These are phyloP conservation scores for Lathyrus aphaca DNA, from an alignment of 306 rosid species.

Conservation along the genomic window DNA sequence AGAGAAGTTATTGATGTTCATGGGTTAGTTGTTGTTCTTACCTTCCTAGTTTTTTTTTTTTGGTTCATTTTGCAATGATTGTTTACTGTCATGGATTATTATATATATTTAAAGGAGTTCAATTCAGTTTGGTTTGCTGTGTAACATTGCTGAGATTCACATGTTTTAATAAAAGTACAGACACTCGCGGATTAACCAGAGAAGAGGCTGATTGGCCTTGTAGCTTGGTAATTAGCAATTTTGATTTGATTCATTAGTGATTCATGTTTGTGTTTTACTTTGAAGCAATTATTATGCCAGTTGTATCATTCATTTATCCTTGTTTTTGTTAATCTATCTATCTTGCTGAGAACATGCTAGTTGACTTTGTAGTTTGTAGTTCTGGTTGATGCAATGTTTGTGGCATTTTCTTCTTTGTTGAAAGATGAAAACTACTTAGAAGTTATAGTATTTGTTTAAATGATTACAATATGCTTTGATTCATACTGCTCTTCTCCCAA, in stretches of 20 bases:
- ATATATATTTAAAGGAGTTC: neutral
- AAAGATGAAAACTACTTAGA: neutral
- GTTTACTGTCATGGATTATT: neutral
- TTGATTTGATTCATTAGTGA: conserved; percentile 3
- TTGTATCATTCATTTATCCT: neutral
- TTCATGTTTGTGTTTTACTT: conserved; percentile 13
- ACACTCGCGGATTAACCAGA: neutral
- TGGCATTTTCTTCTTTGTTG: conserved; percentile 21
- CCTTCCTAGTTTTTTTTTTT: neutral
- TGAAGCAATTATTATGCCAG: neutral
- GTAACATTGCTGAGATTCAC: neutral
- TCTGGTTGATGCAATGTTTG: conserved; percentile 12
- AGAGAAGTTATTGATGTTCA: conserved; percentile 47
- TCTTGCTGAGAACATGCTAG: conserved; percentile 5
- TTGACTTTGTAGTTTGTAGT: neutral
- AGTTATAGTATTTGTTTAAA: conserved; percentile 7
- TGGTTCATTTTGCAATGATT: neutral
- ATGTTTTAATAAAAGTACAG: neutral
- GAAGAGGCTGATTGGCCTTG: conserved; percentile 8
- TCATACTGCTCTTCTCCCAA: neutral
- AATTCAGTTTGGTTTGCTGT: neutral
- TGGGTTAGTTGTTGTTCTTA: conserved; percentile 49
- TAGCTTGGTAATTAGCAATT: neutral
- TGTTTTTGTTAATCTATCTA: neutral
- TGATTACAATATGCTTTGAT: conserved; percentile 1